Conservation (phyloP, 257 asterid genomes). For the Eucommia ulmoides region DNA sequence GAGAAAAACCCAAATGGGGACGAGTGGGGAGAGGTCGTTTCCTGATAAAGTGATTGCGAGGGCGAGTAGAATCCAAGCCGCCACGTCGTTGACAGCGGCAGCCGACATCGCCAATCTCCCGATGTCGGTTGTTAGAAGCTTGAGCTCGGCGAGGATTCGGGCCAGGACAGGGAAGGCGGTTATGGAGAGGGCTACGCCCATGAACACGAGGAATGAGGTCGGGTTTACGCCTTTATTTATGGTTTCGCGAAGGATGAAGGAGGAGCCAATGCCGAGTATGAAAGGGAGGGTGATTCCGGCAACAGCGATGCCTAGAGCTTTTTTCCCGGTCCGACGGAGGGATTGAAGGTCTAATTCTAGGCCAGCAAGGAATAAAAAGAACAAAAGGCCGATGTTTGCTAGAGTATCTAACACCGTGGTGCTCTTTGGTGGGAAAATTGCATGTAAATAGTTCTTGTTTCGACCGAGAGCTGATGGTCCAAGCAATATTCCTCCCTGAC, state of each 20-base stretch:
- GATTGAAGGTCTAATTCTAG: slow-evolving; percentile 19
- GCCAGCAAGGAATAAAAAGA: slow-evolving; percentile 28
- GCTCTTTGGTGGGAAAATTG: slow-evolving; percentile 19
- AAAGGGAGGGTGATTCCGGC: slow-evolving; percentile 21
- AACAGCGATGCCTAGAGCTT: slow-evolving; percentile 19
- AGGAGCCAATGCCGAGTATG: slow-evolving; percentile 19
- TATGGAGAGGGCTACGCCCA: slow-evolving; percentile 29
- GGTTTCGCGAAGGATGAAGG: slow-evolving; percentile 14
- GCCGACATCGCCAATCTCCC: slow-evolving; percentile 30
- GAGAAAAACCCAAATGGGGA: slow-evolving; percentile 22
- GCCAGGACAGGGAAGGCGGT: slow-evolving; percentile 34
- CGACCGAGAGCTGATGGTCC: slow-evolving; percentile 30
- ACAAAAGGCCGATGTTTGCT: slow-evolving; percentile 22
- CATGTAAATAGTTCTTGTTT: slow-evolving; percentile 9
- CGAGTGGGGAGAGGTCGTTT: slow-evolving; percentile 13
- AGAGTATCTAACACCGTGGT: slow-evolving; percentile 24
- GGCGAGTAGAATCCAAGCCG: slow-evolving; percentile 25
- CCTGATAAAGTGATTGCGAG: slow-evolving; percentile 21
- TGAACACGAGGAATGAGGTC: slow-evolving; percentile 17
- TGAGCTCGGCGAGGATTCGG: slow-evolving; percentile 23
- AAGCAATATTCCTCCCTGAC: slow-evolving; percentile 25
- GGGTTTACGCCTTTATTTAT: slow-evolving; percentile 14
- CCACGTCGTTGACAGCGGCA: slow-evolving; percentile 23
- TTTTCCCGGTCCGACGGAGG: slow-evolving; percentile 20
- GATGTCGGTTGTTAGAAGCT: slow-evolving; percentile 23